Percentiles rank a stretch among this genome's conserved stretches.
Evolutionary conservation across 2,329 filamentous ascomycete species (phyloP).

Genomic region (Harringtonia aguacate): DNA sequence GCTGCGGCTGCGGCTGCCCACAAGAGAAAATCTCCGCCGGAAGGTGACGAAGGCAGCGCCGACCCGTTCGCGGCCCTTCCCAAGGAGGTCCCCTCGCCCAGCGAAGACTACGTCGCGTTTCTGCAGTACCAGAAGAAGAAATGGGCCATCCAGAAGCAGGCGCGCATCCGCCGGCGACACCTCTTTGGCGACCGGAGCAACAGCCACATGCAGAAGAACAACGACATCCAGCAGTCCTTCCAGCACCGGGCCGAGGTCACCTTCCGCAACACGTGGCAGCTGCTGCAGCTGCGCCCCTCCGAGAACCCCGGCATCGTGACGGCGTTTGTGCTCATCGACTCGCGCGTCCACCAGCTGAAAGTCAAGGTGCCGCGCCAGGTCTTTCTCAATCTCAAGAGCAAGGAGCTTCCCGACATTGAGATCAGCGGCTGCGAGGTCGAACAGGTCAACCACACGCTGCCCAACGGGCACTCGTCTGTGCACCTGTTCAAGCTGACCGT

Average conservation of each 20-base stretch:
- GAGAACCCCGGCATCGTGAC: slow-evolving; percentile 77
- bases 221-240: slow-evolving; percentile 60
- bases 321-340: slow-evolving; percentile 86
- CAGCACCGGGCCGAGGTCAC: slow-evolving; percentile 84
- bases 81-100: slow-evolving; percentile 71
- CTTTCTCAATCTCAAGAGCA: slow-evolving; percentile 82
- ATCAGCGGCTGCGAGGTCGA: slow-evolving; percentile 80
- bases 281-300: slow-evolving; percentile 76
- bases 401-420: slow-evolving; percentile 79
- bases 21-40: slow-evolving; percentile 66
- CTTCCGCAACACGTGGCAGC: slow-evolving; percentile 90
- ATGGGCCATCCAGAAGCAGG: slow-evolving; percentile 96
- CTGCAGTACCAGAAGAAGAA: slow-evolving; percentile 94
- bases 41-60: slow-evolving; percentile 27
- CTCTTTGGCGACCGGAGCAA: slow-evolving; percentile 78
- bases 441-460: slow-evolving; percentile 85
- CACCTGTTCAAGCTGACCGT: slow-evolving; percentile 93
- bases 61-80: slow-evolving; percentile 80
- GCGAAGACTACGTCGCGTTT: slow-evolving; percentile 79
- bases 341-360: slow-evolving; percentile 80
- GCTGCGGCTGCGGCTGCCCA: slow-evolving; percentile 32
- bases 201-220: slow-evolving; percentile 35
- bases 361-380: slow-evolving; percentile 81
- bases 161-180: slow-evolving; percentile 73
- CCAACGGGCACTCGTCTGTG: slow-evolving; percentile 87